Base-by-base conservation (phyloP, 164 flowering plant genomes). In the Piper betle region DNA sequence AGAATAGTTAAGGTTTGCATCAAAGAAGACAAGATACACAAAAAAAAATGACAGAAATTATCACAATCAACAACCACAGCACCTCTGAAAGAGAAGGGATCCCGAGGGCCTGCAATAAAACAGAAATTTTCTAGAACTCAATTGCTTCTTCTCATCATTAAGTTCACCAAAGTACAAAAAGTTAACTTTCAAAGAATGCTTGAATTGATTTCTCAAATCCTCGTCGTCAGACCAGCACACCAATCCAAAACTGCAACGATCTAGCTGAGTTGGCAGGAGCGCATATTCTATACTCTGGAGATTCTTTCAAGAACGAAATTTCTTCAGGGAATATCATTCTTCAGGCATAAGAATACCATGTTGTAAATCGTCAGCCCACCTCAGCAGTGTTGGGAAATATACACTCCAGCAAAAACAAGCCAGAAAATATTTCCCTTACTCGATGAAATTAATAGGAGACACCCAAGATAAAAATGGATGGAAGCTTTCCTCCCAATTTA, bases 141-240 rank as follows among this genome's bases (percentile, higher is more conserved):
- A 66, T 68, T 75, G 75, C 40, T 73, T 68, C 66, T 79, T 84
- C 53, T 74, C 77, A 41, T 72, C 64, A 40, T 55, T 71, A 57
- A 73, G 72, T 39, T 80, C 76, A 15, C 96, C 96, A 64, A 94
- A 86, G 64, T 80, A 67, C 10, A 94, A 67, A 71, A 86, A 82
- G 65, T 85, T 75, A 55, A 94, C 65, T 53, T 71, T 69, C 42
- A 73, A 82, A 11, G 66, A 61, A 68, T 85, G 68, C 73, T 75
- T 81, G 67, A 88, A 91, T 74, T 84, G 84, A 75, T 77, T 76
- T 70, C 59, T 69, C 57, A 94, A 74, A 12, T 77, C 73, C 59
- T 83, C 79, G 65, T 91, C 86, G 75, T 91, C 95, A 72, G 78
- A 79, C 96, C 96, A 94, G 74, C 99, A 94, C 1, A 88, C 73